Base-by-base conservation (phyloP, 495 filamentous ascomycete species). In the Penicillium lagena region DNA sequence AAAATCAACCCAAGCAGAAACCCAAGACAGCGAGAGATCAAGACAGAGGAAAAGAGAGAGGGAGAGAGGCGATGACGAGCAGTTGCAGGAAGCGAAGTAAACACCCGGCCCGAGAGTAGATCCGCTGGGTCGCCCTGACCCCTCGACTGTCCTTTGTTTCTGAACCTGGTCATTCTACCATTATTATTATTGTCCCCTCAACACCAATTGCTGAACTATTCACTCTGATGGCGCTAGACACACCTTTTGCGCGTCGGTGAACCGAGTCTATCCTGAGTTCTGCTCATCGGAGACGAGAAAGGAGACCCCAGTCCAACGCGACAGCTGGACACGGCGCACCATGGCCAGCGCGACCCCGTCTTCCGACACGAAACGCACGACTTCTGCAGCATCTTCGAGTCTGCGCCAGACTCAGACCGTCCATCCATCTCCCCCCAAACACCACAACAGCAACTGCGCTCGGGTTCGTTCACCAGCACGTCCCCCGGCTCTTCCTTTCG, bases 401-500 rank as follows among this genome's bases (percentile, higher is more conserved):
- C 35, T 64, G 31, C 64, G 66, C n/a, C 49, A 68, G 33, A 61
- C 48, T 32, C 64, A 65, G 29, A 45, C 62, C 32, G 52, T 58
- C 31, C 51, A 51, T 11, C 62, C 62, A 12, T 52, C 55, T 28
- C 60, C 64, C 61, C 67, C 37, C 57, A 65, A 40, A 71, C 70
- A 12, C 60, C 68, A 35, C 58, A 66, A 45, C 60, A 66, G 33
- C 56, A 62, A 35, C 40, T 56, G 22, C 67, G 67, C 13, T 70
- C 67, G 30, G 59, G 58, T 9, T 71, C 70, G 10, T 73, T 69
- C 29, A 80, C 84, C 29, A 72, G 79, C 41, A 88, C 82, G 45
- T 88, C 87, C 0, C 85, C 87, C 0, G 68, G 76, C 35, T 79
- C 82, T 17, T 78, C 80, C 40, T 81, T 86, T 37, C 87, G 90